Evolutionary conservation across 345 rosid genomes (phyloP).

Genomic region (Salix udensis): DNA sequence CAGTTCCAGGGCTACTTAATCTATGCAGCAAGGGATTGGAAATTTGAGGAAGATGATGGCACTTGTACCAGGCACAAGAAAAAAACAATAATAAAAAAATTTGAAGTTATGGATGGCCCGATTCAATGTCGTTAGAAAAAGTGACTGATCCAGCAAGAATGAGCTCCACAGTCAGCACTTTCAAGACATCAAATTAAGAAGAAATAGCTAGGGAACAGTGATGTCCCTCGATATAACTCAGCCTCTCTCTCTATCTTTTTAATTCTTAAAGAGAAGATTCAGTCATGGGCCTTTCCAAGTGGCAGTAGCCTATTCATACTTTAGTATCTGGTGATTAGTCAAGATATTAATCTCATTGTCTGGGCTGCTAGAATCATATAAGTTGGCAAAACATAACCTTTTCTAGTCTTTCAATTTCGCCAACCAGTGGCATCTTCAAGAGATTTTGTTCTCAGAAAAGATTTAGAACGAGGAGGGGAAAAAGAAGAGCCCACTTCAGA

Average conservation of each 20-base stretch:
- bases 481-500: no score
- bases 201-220: background rate
- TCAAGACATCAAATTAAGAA: background rate
- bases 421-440: background rate
- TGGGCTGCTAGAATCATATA: background rate
- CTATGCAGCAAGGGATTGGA: background rate
- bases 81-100: background rate
- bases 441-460: background rate
- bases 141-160: background rate
- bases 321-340: background rate
- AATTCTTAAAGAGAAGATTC: background rate
- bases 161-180: background rate
- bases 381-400: background rate
- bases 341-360: background rate
- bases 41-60: background rate
- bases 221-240: background rate
- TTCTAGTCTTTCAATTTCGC: background rate
- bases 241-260: background rate
- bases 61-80: background rate
- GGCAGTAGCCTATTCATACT: background rate
- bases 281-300: background rate
- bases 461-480: no score
- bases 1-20: background rate
- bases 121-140: background rate
- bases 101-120: background rate